Conservation (phyloP, 306 rosid species). For the Oxytropis ochrocephala region DNA sequence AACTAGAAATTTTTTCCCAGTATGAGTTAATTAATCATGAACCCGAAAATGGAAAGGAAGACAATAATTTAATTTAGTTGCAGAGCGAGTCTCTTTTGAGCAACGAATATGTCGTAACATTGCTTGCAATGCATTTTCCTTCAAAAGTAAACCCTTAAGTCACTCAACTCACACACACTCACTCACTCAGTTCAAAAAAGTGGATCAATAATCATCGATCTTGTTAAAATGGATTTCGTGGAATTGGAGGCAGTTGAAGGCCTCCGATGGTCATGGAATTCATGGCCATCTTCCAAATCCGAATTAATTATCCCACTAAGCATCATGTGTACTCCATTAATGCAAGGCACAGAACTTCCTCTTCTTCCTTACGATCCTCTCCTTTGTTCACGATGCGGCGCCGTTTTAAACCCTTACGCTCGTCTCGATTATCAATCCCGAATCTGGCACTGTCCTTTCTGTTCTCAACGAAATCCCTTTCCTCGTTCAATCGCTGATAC, state of each 20-base stretch:
- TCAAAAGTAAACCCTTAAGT: neutral
- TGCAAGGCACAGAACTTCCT: conserved; percentile 56
- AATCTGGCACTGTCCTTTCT: conserved; percentile 85
- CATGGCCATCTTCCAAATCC: conserved; percentile 67
- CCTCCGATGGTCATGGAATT: conserved; percentile 93
- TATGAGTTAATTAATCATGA: too few species aligned
- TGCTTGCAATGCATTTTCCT: neutral
- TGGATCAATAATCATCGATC: neutral
- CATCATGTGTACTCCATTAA: conserved; percentile 74
- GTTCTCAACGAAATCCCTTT: conserved; percentile 52
- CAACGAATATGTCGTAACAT: neutral
- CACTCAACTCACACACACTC: too few species aligned
- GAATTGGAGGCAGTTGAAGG: conserved; percentile 92
- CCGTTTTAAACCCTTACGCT: conserved; percentile 83
- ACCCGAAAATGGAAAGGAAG: neutral
- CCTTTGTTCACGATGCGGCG: conserved; percentile 52
- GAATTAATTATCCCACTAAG: conserved; percentile 63
- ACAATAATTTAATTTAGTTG: neutral
- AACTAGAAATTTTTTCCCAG: too few species aligned
- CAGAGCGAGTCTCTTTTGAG: neutral
- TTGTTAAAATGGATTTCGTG: conserved; percentile 59
- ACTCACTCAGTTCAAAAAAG: neutral
- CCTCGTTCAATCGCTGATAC: conserved; percentile 76
- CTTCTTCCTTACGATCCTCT: conserved; percentile 76
- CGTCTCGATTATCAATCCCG: conserved; percentile 80